Evolutionary conservation across 2,329 filamentous ascomycete species (phyloP), one percentile per base, ranked within the genome.

Genomic region (Pseudopithomyces chartarum): DNA sequence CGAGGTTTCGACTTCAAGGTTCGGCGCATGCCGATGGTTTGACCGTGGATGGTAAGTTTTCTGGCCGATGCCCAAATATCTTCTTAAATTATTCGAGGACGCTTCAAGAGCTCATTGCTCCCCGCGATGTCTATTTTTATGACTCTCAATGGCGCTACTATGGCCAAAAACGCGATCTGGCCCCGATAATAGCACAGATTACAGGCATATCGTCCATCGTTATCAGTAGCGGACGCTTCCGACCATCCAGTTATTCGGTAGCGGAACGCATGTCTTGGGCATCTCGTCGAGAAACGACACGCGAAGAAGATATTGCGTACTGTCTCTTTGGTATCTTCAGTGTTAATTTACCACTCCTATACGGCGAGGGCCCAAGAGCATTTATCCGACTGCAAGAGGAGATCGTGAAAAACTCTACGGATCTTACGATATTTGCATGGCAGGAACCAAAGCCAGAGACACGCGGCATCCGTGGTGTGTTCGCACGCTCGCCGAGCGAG

Each of bases 301-400:
- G 55, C 23, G 42, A 50, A 33, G 66, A 68, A 44, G 65, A 69
- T 19, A 49, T 53, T 8, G 63, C 62, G 3, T 70, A 69, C 40
- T 68, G 54, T 15, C 7, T 48, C 5, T 20, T 48, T 8, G 70
- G 70, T 1, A 54, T 72, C 7, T 67, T 70, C 32, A 58, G 62
- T 40, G 54, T 73, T 2, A 61, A 64, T 23, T 68, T 73, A 59
- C 58, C 66, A 6, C 54, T 68, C 15, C 32, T 68, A 2, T 72
- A 73, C 46, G 69, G 69, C 10, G 70, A 69, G 57, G 67, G 65
- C 7, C 34, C 60, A 15, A 59, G 62, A 6, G 64, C 63, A 11
- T 68, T 67, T 46, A 34, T 26, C 2, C 48, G 63, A 17, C 43
- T 68, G 6, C 59, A 63, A 44, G 51, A 62, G 47, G 63, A 67